These are phyloP conservation scores for Penicillium sp. DNA, from an alignment of 2,329 filamentous ascomycete species.

Conservation along the genomic window DNA sequence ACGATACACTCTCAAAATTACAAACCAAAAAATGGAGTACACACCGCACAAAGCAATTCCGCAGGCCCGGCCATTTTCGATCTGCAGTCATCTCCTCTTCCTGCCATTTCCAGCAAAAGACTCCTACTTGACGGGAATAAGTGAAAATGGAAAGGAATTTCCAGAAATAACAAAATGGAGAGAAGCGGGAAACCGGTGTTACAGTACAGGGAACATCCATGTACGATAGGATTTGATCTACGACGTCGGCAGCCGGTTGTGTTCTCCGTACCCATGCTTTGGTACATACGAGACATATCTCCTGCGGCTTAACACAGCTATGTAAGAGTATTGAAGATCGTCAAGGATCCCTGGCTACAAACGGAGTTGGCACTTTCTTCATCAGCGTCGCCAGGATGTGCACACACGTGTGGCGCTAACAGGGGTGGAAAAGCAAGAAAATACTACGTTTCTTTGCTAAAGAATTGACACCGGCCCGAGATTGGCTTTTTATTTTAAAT, in stretches of 20 bases:
- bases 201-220: slow-evolving; percentile 2
- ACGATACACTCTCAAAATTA: background rate
- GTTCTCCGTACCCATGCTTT: background rate
- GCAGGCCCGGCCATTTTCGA: background rate
- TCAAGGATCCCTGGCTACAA: background rate
- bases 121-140: background rate
- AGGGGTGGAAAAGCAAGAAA: slow-evolving; percentile 2
- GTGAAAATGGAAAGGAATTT: background rate
- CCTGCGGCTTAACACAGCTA: background rate
- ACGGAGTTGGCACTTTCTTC: background rate
- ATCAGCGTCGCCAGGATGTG: background rate
- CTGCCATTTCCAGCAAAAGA: background rate
- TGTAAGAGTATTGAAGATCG: background rate
- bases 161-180: background rate
- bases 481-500: background rate
- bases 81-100: background rate
- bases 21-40: background rate
- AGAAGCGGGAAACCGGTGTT: background rate
- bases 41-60: background rate
- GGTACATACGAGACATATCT: background rate
- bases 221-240: background rate
- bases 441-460: background rate
- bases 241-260: background rate
- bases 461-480: background rate
- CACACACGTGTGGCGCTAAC: slow-evolving; percentile 7